Base-by-base conservation (phyloP, 768 basidiomycete genomes). In the Lactarius hatsudake region DNA sequence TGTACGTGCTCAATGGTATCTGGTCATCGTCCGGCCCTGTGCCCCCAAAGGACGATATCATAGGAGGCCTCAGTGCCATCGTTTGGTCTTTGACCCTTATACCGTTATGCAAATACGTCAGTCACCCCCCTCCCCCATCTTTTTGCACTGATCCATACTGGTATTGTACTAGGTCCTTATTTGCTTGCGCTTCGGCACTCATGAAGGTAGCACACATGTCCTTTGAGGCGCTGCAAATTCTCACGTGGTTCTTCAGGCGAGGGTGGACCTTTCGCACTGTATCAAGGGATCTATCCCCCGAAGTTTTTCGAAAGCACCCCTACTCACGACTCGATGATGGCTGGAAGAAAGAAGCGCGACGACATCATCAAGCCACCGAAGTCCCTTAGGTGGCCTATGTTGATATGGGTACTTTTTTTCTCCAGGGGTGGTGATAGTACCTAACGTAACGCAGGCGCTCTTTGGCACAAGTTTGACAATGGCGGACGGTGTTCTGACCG, bases 401-500 rank as follows among this genome's bases (percentile, higher is more conserved):
- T 88, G 42, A 69, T 85, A 42, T 86, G 85, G 83, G 87, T 87
- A 69, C 53, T 48, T 15, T 43, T 60, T 18, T 53, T n/a, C 30
- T 28, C 17, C n/a, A 23, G 4, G 1, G 6, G 15, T 51, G 15
- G n/a, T 13, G 32, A 40, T 53, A 1, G 48, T 6, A 2, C 20
- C 38, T 42, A 7, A 43, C 12, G 17, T 9, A n/a, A 13, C 55
- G 7, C 64, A 86, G 87, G 81, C 83, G 55, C 76, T 89, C 12
- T 83, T 90, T 65, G 88, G 86, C 40, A 88, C 87, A 53, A 82
- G 84, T 17, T 76, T 89, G 53, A 88, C 87, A 0, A 82, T 90
- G 78, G 84, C 87, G 0, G 88, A 90, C 67, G 88, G 89, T 42
- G 77, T 88, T 26, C 81, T 90, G 40, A 89, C 87, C 0, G 86